Base-by-base conservation (phyloP, 805 yeast species). In the Pichia occidentalis region DNA sequence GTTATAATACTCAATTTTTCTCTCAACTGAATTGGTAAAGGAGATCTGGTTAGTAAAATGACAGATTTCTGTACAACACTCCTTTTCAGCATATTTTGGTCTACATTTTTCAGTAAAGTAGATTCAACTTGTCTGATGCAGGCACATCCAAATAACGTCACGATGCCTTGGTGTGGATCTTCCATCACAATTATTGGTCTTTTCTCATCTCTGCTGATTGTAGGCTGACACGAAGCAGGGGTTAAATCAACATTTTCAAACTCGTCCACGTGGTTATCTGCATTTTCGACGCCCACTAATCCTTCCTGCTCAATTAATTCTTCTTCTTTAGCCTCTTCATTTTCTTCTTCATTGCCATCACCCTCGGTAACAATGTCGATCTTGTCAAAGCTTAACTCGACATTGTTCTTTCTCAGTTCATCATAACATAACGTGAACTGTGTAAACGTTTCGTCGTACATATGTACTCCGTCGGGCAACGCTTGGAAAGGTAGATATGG, bases 381-480 rank as follows among this genome's bases (percentile, higher is more conserved):
- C 41, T 60, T 67, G 7, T 53, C 53, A 17, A 31, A 28, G 25
- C 65, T 59, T 42, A 68, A 58, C 34, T 65, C 77, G 14, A 78
- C 72, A 10, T 75, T 65, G 19, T 50, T 50, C 16, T 65, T 60
- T 22, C 59, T 60, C 20, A 64, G 60, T 36, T 75, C 76, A 55
- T 86, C 86, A 53, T 77, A 84, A 5, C 82, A 70, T 30, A 90
- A 63, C 18, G 95, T 88, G 61, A 90, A 90, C 54, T 85, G 85
- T 18, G 95, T 80, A 53, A 88, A 86, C 1, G 95, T 87, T 58
- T 92, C 97, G 55, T 87, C 95, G 54, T 80, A 90, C 17, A 88
- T 70, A 57, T 92, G 98, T 2, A 94, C 80, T 4, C 97, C 97
- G 60, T 92, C 98, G 0, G 98, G 97, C 17, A 92, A 64, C 2